Evolutionary conservation across 345 rosid species (phyloP), one percentile per base, ranked within the genome.

Genomic region (Limnanthes douglasii): DNA sequence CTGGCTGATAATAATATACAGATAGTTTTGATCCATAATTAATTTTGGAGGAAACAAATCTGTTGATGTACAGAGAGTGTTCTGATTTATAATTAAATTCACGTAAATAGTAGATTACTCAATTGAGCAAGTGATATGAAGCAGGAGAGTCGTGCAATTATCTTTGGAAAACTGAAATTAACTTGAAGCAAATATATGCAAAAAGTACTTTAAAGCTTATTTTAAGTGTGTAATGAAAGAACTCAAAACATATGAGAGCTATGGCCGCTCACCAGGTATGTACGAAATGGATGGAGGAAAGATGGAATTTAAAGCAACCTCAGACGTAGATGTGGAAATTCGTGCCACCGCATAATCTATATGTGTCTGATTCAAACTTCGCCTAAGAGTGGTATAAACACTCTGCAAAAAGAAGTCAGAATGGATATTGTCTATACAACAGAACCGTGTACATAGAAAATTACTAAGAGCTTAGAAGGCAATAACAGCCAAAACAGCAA

Each of bases 321-420:
- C 46, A 5, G 23, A 18, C 29, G 32, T 52, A 4, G 35, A 35
- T 41, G 55, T 32, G 13, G 43, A 63, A 48, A 46, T 47, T 11
- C 37, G 54, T 19, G 34, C 59, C 28, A 35, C 49, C n/a, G 37
- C 52, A 45, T 45, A 40, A 29, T 51, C 37, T 5, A 34, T 18
- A 4, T 60, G 56, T 8, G 46, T 37, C 17, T 54, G 64, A 57
- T 50, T 37, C 54, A 55, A 46, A 53, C 44, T 67, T 45, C 62
- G 57, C 17, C 30, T 25, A 11, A 60, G 46, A 54, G 61, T 57
- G 31, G 50, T 56, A 47, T 56, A 50, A 62, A 57, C 31, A 9
- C 78, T 61, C 82, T 77, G 58, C 9, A 53, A 50, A 48, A 48
- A 4, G 17, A 47, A 46, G 13, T 35, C 33, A 2, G 11, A 6